Evolutionary conservation across 2,329 filamentous ascomycete genomes (phyloP), one percentile per base, ranked within the genome.

Genomic region (Cladosporium oxysporum): DNA sequence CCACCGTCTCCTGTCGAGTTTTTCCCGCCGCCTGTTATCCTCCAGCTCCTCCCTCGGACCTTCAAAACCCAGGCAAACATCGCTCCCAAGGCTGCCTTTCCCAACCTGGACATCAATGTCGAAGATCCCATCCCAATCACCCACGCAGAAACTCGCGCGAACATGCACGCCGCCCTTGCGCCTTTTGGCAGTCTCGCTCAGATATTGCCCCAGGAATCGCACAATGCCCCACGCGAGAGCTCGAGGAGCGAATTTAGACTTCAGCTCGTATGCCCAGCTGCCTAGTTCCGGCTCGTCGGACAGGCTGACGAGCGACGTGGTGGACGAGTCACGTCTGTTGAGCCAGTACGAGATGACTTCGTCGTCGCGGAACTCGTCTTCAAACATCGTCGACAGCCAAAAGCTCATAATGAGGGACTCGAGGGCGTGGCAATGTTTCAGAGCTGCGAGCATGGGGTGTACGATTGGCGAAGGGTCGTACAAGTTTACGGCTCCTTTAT

Each of bases 331-430:
- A 14, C 81, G 77, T 0, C 73, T 71, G 66, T 81, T 74, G 28
- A 78, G 71, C 81, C 81, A 83, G 65, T 78, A 82, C 12, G 75
- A 70, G 18, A 83, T 80, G 64, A 83, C 78, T 52, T 81, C 78
- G 7, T 69, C 64, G 61, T 82, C 80, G n/a, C 78, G 78, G 33
- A 75, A 72, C 0, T 70, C 70, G 23, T 73, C 72, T 67, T 81
- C 80, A 65, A 77, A 80, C 47, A 69, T 70, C 0, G 80, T 83
- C 8, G 76, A 69, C 0, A 83, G 74, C 78, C 78, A 81, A 55
- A 82, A 74, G 35, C 76, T 78, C 11, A 82, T 69, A 53, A 81
- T 76, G 14, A 83, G 71, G 6, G 76, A 73, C 47, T 76, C 72
- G 6, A 83, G 75, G 28, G 78, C 78, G 66, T 81, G 76, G 69